Percentiles rank a stretch among this genome's conserved stretches.
These are phyloP conservation scores for Phytophthora sp. DNA, from an alignment of 352 stramenopile genomes.

Conservation along the genomic window DNA sequence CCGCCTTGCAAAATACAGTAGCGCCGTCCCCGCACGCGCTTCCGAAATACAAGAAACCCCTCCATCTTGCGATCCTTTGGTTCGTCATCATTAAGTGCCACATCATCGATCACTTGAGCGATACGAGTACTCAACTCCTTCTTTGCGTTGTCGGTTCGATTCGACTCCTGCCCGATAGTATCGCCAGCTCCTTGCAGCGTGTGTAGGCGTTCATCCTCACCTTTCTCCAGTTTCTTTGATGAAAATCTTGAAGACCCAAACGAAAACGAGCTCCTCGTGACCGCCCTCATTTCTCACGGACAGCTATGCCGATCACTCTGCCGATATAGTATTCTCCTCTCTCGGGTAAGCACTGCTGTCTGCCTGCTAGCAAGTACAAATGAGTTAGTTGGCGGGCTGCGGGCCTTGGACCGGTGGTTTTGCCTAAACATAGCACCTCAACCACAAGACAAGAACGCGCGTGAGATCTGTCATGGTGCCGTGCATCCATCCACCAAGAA, in stretches of 20 bases:
- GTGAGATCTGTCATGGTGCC: neutral
- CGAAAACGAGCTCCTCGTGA: slow-evolving; percentile 27
- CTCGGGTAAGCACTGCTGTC: neutral
- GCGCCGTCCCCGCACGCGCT: slow-evolving; percentile 59
- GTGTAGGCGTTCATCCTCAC: neutral
- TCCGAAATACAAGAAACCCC: slow-evolving; percentile 65
- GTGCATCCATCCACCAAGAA: neutral
- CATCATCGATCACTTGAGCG: slow-evolving; percentile 6
- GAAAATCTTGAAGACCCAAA: slow-evolving; percentile 27
- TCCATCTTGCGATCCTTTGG: slow-evolving; percentile 45
- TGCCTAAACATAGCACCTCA: slow-evolving; percentile 35
- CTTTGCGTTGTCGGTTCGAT: slow-evolving; percentile 2
- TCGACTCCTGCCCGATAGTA: neutral
- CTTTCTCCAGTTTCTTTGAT: slow-evolving; percentile 18
- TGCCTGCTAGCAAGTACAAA: slow-evolving; percentile 10
- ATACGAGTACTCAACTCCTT: slow-evolving; percentile 5
- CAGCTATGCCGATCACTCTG: neutral
- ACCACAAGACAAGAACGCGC: slow-evolving; percentile 15
- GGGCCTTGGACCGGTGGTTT: slow-evolving; percentile 4
- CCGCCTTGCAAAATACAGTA: slow-evolving; percentile 74
- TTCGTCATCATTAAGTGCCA: slow-evolving; percentile 1
- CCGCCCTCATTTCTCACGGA: slow-evolving; percentile 26
- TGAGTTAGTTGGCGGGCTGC: slow-evolving; percentile 1
- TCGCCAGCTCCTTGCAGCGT: neutral
- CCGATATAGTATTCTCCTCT: neutral